A percentile compares a stretch with the other conserved stretches of the same genome.
phyloP scores from a whole-genome alignment of 805 yeast species.

The Cyberlindnera nakhonratchasimensis region DNA sequence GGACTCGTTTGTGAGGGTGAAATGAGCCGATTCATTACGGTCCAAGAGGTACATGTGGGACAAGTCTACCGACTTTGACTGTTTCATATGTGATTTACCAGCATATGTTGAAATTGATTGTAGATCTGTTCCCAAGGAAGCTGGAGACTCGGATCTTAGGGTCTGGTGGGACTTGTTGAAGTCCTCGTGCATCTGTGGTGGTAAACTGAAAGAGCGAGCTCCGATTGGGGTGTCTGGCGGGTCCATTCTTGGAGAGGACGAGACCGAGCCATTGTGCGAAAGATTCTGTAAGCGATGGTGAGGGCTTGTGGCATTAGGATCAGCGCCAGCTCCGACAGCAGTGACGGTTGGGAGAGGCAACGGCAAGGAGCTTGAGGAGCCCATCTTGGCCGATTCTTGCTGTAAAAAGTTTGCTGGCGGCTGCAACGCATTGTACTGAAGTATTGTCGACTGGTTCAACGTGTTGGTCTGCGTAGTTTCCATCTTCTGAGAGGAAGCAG shows the following conservation, averaged over 20 bases:
- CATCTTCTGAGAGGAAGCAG: background rate
- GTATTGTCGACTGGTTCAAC: background rate
- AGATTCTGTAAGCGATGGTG: background rate
- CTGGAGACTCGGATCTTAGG: conserved; percentile 19
- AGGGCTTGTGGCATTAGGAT: too few species aligned
- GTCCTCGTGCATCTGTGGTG: conserved; percentile 10
- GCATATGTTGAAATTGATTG: background rate
- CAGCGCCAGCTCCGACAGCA: background rate
- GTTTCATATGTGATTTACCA: conserved; percentile 20
- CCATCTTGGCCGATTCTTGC: background rate
- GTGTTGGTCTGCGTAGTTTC: background rate
- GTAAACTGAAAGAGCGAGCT: conserved; percentile 24
- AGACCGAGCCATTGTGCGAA: conserved; percentile 6
- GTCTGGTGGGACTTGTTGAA: conserved; percentile 2
- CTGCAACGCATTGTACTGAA: background rate
- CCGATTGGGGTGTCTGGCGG: conserved; percentile 24
- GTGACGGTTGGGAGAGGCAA: conserved; percentile 1
- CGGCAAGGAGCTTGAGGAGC: conserved; percentile 5
- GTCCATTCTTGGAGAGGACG: conserved; percentile 11
- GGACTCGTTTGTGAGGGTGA: conserved; percentile 37
- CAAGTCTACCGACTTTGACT: conserved; percentile 37
- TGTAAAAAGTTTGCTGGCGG: background rate
- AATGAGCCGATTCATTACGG: conserved; percentile 32
- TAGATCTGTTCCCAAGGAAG: conserved; percentile 4
- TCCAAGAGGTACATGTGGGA: conserved; percentile 39